phyloP scores from a whole-genome alignment of 345 rosid genomes.

The Melaleuca quinquenervia region DNA sequence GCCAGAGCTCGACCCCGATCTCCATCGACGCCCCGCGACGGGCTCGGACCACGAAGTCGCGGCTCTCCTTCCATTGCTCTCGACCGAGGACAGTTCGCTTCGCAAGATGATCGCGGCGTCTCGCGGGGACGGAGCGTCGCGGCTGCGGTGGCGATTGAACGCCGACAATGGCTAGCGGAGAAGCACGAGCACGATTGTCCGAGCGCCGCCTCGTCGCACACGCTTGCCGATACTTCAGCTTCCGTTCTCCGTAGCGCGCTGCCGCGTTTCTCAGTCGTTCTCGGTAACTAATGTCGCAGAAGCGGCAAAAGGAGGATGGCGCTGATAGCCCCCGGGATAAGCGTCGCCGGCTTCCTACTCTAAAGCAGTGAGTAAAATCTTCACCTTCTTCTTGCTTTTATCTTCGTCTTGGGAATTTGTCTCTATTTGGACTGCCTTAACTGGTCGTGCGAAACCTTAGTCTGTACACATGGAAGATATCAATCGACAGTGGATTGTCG shows the following conservation, averaged over 20 bases:
- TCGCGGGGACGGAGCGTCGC: neutral
- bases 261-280: neutral
- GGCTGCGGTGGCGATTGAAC: neutral
- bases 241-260: neutral
- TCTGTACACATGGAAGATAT: neutral
- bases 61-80: neutral
- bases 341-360: conserved; percentile 41
- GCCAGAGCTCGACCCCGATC: neutral
- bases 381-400: neutral
- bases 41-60: neutral
- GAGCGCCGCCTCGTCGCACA: neutral
- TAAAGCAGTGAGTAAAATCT: conserved; percentile 28
- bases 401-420: neutral
- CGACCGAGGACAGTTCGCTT: neutral
- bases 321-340: conserved; percentile 48
- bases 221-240: neutral
- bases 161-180: neutral
- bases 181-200: neutral
- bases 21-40: neutral
- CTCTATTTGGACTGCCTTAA: neutral
- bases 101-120: neutral
- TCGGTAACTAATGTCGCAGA: conserved; percentile 50
- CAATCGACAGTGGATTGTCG: neutral
- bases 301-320: conserved; percentile 70
- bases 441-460: neutral